Conservation (phyloP, 768 basidiomycete genomes). For the Gloeopeniophorella convolvens region DNA sequence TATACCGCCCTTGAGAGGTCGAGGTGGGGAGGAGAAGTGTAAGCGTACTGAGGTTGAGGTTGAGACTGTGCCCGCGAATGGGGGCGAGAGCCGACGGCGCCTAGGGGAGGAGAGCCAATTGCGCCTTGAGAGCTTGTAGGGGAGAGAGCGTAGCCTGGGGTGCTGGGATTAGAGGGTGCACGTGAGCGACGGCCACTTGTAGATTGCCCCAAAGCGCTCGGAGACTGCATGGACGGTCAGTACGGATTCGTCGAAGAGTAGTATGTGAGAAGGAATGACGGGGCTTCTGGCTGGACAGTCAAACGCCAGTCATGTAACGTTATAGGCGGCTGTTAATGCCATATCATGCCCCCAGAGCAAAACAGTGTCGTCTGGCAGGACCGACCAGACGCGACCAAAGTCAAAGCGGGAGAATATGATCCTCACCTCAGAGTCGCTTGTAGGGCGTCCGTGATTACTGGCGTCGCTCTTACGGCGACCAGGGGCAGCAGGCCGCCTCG, state of each 20-base stretch:
- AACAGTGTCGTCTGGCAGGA: too few species aligned
- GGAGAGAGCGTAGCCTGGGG: conserved; percentile 27
- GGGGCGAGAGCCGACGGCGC: conserved; percentile 44
- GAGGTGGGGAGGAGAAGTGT: conserved; percentile 35
- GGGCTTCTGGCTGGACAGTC: too few species aligned
- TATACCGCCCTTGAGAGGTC: conserved; percentile 32
- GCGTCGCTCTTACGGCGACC: conserved; percentile 68
- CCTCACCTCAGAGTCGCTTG: conserved; percentile 72
- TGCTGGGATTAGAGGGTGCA: conserved; percentile 65
- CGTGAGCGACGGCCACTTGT: conserved; percentile 46
- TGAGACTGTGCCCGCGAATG: conserved; percentile 58
- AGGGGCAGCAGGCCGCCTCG: conserved; percentile 61
- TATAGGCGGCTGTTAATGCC: too few species aligned
- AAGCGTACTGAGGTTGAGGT: conserved; percentile 34
- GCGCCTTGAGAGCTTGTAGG: conserved; percentile 36
- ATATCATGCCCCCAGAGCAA: background rate
- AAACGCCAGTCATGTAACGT: too few species aligned
- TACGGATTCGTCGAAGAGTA: conserved; percentile 16
- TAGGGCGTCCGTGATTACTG: conserved; percentile 41
- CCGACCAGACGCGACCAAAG: background rate
- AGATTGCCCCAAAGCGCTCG: conserved; percentile 38
- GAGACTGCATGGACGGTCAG: conserved; percentile 36
- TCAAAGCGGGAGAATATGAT: background rate
- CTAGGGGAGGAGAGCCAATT: conserved; percentile 37
- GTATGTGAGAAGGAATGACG: too few species aligned